Evolutionary conservation across 768 basidiomycete genomes (phyloP), one percentile per base, ranked within the genome.

Genomic region (Trametopsis cervina): DNA sequence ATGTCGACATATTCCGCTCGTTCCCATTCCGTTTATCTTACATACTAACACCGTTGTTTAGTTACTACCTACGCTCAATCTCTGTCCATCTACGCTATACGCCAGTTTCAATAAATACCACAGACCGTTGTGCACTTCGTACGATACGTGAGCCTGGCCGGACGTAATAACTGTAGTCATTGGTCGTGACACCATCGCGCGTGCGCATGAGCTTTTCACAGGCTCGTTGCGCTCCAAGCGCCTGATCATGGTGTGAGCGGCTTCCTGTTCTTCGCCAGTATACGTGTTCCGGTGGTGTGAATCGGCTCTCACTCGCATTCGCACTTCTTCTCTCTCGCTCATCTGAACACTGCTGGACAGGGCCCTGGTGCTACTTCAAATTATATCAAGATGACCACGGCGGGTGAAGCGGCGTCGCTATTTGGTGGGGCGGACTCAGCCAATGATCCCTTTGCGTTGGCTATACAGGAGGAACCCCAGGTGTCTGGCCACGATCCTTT

Each of bases 391-490:
- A 51, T 52, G 53, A 40, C 45, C 27, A 51, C 53, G 13, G 78
- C 83, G 48, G 85, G 88, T 70, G 81, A 85, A 55, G 89, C 89
- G 27, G 83, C 87, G 44, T 81, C 85, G 49, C 82, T 91, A 40
- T 91, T 91, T 71, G 85, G 80, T 52, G 66, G 76, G 44, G 77
- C 77, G 25, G 83, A 87, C 60, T 59, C 77, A 17, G 50, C 65
- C 26, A 68, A 65, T 9, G 72, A 69, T 53, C 66, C 66, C 35
- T 71, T 75, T 43, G 57, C 68, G n/a, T 53, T 52, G 36, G 54
- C 51, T 27, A 55, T 50, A 40, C 46, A 48, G 21, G 25, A 56
- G 25, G 38, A 46, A 12, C 24, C 9, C 21, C 18, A 25, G 23
- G 12, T 26, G 17, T n/a, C 21, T 37, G 53, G 43, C 27, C 46